Percentiles rank a stretch among this genome's conserved stretches.
Evolutionary conservation across 202 grass and related monocot genomes (phyloP).

Genomic region (Panicum virgatum): DNA sequence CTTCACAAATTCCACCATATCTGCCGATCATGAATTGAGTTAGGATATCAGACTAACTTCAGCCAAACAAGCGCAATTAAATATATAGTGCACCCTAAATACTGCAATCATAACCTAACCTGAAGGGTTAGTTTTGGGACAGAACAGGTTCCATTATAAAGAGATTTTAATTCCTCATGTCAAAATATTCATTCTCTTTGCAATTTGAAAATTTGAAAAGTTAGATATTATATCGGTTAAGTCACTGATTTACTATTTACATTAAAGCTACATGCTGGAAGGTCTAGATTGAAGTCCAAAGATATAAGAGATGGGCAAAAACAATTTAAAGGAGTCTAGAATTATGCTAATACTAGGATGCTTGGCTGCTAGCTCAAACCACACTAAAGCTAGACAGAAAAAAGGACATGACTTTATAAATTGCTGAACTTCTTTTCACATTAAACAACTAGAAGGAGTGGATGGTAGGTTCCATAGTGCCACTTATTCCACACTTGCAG

Average conservation of each 20-base stretch:
- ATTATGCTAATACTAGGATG: neutral
- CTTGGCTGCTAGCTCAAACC: conserved; percentile 8
- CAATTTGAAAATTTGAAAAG: neutral
- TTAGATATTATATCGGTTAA: neutral
- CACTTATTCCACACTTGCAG: conserved; percentile 22
- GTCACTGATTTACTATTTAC: neutral
- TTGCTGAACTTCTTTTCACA: conserved; percentile 5
- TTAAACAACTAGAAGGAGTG: neutral
- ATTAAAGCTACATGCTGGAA: neutral
- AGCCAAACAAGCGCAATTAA: neutral
- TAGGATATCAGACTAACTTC: neutral
- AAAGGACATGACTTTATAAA: neutral
- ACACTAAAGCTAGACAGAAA: neutral
- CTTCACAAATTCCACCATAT: conserved; percentile 87
- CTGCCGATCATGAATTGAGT: conserved; percentile 43
- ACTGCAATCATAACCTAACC: neutral
- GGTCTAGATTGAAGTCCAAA: neutral
- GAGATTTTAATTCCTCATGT: neutral
- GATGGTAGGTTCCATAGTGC: neutral
- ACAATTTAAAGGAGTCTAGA: neutral
- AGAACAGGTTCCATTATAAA: neutral
- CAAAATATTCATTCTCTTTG: neutral
- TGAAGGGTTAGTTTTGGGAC: neutral
- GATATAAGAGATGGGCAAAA: neutral
- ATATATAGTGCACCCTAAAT: neutral